Base-by-base conservation (phyloP, 257 asterid genomes). In the Capsicum baccatum region DNA sequence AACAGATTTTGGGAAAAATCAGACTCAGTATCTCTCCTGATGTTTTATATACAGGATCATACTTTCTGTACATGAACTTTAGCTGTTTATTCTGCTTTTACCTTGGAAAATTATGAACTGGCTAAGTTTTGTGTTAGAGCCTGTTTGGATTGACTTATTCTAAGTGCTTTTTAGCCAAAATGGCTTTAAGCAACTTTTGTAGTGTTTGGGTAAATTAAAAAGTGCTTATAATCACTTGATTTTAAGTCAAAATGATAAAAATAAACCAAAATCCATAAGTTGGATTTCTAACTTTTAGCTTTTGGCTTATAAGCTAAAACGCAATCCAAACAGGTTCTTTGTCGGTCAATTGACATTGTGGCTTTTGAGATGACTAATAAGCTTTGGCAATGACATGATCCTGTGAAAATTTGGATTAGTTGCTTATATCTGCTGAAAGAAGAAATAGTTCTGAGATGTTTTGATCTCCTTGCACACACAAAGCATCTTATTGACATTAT, bases 381-480 rank as follows among this genome's bases (percentile, higher is more conserved):
- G 80, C 80, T n/a, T 71, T 73, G 59, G 37, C 19, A 73, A 10
- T 73, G 80, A 48, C 79, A 73, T 73, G 44, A 12, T n/a, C 80
- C 80, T 11, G 37, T 48, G 42, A 50, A 60, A 73, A 73, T 11
- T 73, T 54, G 58, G 80, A 48, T 48, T 48, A 73, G n/a, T 50
- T 73, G 17, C n/a, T 73, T 73, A 19, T 48, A 73, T 73, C 59
- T 73, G 80, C 59, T 73, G 42, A 48, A 73, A 73, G 59, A 47
- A 47, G 42, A 73, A 73, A 73, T 73, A 58, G 7, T 73, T 73
- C n/a, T 6, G 59, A 73, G 59, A 73, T 6, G 48, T 6, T 73
- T 6, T 11, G 59, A 73, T 73, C 11, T 73, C 59, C 19, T 42
- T 11, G 42, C n/a, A 19, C 59, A 19, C 39, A 10, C 39, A 73